A percentile compares a stretch with the other conserved stretches of the same genome.
Evolutionary conservation across 371 early-diverging fungal genomes (phyloP).

Genomic region (Funneliformis caledonium): DNA sequence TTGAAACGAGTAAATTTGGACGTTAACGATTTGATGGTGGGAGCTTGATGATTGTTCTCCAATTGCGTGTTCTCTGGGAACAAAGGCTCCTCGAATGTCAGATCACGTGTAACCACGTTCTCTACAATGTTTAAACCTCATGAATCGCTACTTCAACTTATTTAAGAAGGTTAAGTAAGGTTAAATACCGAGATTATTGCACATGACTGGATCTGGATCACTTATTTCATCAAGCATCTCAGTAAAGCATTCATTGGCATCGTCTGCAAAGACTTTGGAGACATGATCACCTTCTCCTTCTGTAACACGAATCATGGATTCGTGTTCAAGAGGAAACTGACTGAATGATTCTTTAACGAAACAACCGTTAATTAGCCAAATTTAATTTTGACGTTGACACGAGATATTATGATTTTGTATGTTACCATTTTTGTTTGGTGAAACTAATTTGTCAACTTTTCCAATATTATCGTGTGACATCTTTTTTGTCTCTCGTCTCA

Average conservation of each 20-base stretch:
- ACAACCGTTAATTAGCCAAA: no score
- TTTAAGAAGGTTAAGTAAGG: background rate
- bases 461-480: no score
- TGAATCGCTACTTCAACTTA: no score
- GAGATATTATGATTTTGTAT: no score
- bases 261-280: background rate
- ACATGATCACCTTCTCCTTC: background rate
- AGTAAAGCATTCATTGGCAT: background rate
- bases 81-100: background rate
- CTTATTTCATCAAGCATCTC: background rate
- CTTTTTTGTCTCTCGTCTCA: no score
- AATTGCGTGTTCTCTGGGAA: background rate
- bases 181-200: background rate
- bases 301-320: background rate
- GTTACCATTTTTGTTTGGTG: no score
- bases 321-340: background rate
- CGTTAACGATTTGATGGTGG: background rate
- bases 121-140: no score
- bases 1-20: background rate
- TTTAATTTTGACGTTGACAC: no score
- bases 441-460: no score
- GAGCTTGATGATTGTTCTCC: background rate
- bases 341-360: conserved; percentile 7
- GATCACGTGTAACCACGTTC: no score
- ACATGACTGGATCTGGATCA: background rate